Conservation (phyloP, 2,329 filamentous ascomycete species). For the Penicillium frequentans region DNA sequence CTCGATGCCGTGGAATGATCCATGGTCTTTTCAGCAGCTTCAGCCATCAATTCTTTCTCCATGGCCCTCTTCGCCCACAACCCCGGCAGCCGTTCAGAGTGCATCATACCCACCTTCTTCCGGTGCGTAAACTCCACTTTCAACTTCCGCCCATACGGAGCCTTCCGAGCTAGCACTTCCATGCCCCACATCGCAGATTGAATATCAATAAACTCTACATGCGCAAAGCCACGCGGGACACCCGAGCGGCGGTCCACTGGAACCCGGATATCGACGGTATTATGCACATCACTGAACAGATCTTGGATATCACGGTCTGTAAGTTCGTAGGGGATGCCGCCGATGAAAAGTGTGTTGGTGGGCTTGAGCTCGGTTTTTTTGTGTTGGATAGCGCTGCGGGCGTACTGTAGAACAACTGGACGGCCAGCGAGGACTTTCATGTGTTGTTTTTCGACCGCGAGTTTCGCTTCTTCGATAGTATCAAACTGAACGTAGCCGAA, state of each 20-base stretch:
- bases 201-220: slow-evolving; percentile 73
- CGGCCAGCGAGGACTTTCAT: slow-evolving; percentile 64
- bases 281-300: slow-evolving; percentile 69
- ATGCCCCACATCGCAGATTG: slow-evolving; percentile 63
- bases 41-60: neutral
- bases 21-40: neutral
- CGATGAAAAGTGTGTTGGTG: slow-evolving; percentile 74
- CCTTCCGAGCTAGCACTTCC: slow-evolving; percentile 56
- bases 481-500: slow-evolving; percentile 68
- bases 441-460: slow-evolving; percentile 60
- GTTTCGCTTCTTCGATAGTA: slow-evolving; percentile 52
- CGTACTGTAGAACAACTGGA: slow-evolving; percentile 62
- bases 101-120: slow-evolving; percentile 25
- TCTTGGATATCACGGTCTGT: slow-evolving; percentile 79
- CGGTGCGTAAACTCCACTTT: slow-evolving; percentile 60
- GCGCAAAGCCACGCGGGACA: slow-evolving; percentile 78
- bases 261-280: slow-evolving; percentile 74
- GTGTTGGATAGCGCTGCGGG: slow-evolving; percentile 33
- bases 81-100: neutral
- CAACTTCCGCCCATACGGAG: slow-evolving; percentile 66
- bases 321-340: slow-evolving; percentile 84
- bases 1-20: neutral
- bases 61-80: neutral
- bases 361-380: slow-evolving; percentile 19
- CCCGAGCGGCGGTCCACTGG: slow-evolving; percentile 80